Conservation (phyloP, 2,329 filamentous ascomycete species). For the Aspergillus tamarii region DNA sequence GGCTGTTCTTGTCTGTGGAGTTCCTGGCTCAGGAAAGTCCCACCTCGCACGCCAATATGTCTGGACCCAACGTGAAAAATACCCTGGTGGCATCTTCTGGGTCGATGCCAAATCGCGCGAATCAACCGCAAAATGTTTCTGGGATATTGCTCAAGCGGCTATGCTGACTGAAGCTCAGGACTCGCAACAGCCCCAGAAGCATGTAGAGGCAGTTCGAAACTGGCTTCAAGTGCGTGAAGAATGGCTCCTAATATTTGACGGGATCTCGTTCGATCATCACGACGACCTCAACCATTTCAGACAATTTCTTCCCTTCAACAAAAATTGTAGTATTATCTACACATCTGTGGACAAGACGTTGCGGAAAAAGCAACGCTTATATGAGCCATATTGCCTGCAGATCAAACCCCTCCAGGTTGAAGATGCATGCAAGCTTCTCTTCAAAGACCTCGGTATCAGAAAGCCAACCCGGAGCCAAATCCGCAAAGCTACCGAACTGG, state of each 20-base stretch:
- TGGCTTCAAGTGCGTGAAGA: conserved; percentile 66
- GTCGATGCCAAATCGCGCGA: conserved; percentile 63
- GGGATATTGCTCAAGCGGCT: conserved; percentile 65
- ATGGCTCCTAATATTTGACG: conserved; percentile 71
- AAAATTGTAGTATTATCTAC: conserved; percentile 67
- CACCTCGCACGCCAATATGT: conserved; percentile 71
- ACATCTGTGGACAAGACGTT: conserved; percentile 67
- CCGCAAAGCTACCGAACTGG: conserved; percentile 62
- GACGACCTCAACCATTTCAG: conserved; percentile 55
- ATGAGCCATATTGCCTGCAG: conserved; percentile 62
- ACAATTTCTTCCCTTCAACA: conserved; percentile 66
- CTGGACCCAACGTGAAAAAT: conserved; percentile 61
- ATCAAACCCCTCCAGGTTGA: conserved; percentile 58
- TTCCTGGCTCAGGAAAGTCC: conserved; percentile 70
- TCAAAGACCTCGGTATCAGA: conserved; percentile 64
- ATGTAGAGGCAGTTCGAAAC: conserved; percentile 60
- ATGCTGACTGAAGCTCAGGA: conserved; percentile 51
- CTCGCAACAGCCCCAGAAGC: conserved; percentile 45
- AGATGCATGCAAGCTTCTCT: conserved; percentile 64
- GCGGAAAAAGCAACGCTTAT: conserved; percentile 58
- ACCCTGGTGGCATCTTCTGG: conserved; percentile 71
- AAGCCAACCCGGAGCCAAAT: conserved; percentile 59
- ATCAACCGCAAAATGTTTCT: conserved; percentile 65
- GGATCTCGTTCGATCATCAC: conserved; percentile 63
- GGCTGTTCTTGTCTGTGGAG: conserved; percentile 66